phyloP scores from a whole-genome alignment of 2,329 filamentous ascomycete genomes.

The Aspergillus amoenus region DNA sequence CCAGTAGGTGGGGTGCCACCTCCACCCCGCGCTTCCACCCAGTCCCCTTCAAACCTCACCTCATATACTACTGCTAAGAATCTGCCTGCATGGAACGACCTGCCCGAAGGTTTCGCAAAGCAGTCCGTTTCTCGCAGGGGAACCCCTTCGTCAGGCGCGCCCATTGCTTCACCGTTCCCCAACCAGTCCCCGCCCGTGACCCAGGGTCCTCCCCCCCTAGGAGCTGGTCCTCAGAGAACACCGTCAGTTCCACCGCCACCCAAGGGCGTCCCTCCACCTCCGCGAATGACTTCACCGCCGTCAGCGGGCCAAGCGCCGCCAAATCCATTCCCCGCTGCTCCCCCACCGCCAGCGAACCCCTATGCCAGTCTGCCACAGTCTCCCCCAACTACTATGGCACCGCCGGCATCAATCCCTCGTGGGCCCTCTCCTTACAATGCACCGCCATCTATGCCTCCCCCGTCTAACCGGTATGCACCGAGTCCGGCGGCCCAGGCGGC shows the following conservation, averaged over 20 bases:
- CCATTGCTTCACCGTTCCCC: slow-evolving; percentile 74
- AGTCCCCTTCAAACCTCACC: slow-evolving; percentile 66
- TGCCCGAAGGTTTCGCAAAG: slow-evolving; percentile 78
- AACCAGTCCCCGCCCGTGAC: slow-evolving; percentile 55
- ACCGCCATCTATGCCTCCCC: slow-evolving; percentile 68
- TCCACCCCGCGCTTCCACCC: slow-evolving; percentile 64
- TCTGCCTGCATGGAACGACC: slow-evolving; percentile 89
- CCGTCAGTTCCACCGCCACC: slow-evolving; percentile 80
- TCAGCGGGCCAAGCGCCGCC: slow-evolving; percentile 56
- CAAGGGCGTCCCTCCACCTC: slow-evolving; percentile 69
- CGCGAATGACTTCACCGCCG: slow-evolving; percentile 69
- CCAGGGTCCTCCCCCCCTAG: slow-evolving; percentile 55
- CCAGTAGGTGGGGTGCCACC: slow-evolving; percentile 52
- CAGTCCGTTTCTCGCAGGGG: slow-evolving; percentile 67
- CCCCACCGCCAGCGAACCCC: slow-evolving; percentile 48
- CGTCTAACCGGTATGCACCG: slow-evolving; percentile 74
- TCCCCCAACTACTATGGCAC: slow-evolving; percentile 41
- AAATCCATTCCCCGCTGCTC: slow-evolving; percentile 62
- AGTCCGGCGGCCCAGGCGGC: slow-evolving; percentile 58
- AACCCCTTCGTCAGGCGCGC: slow-evolving; percentile 66
- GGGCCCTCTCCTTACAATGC: slow-evolving; percentile 85
- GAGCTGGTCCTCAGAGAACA: slow-evolving; percentile 58
- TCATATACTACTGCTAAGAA: slow-evolving; percentile 64
- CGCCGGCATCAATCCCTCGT: slow-evolving; percentile 59
- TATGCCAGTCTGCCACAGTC: slow-evolving; percentile 42